Evolutionary conservation across 2,329 filamentous ascomycete species (phyloP).

Genomic region (Epichloe glyceriae): DNA sequence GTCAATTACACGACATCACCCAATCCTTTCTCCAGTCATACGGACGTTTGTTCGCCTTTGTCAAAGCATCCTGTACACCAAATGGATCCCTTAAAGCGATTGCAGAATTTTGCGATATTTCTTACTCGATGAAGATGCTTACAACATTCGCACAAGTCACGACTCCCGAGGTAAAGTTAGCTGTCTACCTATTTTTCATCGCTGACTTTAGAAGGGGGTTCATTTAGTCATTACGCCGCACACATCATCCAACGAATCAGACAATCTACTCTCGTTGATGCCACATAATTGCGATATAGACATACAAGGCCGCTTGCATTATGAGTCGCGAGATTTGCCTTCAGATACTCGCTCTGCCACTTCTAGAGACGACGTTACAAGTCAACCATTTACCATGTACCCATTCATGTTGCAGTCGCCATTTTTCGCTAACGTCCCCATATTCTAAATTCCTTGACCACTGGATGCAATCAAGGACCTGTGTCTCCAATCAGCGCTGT

Average conservation of each 20-base stretch:
- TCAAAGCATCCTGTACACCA: constrained; percentile 26
- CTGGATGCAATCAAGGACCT: constrained; percentile 7
- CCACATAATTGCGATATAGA: neutral
- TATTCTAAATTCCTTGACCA: constrained; percentile 15
- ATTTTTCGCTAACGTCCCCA: constrained; percentile 16
- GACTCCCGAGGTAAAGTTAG: constrained; percentile 14
- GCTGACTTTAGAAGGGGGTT: constrained; percentile 11
- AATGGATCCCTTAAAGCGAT: constrained; percentile 33
- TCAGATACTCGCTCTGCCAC: constrained; percentile 4
- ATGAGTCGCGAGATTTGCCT: constrained; percentile 4
- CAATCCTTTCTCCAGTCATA: constrained; percentile 28
- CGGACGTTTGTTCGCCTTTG: constrained; percentile 40
- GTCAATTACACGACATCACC: constrained; percentile 23
- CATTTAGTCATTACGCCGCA: constrained; percentile 13
- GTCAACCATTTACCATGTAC: constrained; percentile 18
- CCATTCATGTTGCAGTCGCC: constrained; percentile 21
- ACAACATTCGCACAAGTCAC: constrained; percentile 19
- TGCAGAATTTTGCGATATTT: constrained; percentile 40
- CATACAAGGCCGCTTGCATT: constrained; percentile 2
- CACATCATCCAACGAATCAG: constrained; percentile 1
- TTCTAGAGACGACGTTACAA: constrained; percentile 10
- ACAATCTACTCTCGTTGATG: constrained; percentile 9
- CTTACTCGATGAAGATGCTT: constrained; percentile 28
- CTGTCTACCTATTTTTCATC: neutral
- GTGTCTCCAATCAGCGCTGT: constrained; percentile 16